These are phyloP conservation scores for Lasiodiplodia theobromae DNA, from an alignment of 2,329 filamentous ascomycete genomes.

Conservation along the genomic window DNA sequence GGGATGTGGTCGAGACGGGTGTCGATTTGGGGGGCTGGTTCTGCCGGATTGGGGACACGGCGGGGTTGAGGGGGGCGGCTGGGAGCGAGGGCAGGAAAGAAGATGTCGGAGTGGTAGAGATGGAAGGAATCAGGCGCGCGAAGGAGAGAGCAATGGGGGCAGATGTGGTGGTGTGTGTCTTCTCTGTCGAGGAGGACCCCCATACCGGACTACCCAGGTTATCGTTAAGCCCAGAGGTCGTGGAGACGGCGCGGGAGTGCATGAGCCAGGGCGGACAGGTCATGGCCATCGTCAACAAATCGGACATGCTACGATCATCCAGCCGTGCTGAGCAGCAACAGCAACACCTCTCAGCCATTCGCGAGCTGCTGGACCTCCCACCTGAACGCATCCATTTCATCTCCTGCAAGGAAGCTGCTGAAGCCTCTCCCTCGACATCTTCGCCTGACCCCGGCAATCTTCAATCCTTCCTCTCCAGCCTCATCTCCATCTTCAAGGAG, in stretches of 20 bases:
- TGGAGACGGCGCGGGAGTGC: slow-evolving; percentile 60
- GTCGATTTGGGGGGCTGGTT: slow-evolving; percentile 90
- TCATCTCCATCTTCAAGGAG: slow-evolving; percentile 71
- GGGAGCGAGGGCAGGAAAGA: neutral
- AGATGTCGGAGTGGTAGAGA: slow-evolving; percentile 75
- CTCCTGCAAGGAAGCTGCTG: slow-evolving; percentile 72
- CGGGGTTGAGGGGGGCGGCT: slow-evolving; percentile 70
- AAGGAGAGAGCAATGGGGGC: slow-evolving; percentile 81
- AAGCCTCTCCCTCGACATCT: slow-evolving; percentile 6
- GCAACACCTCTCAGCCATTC: slow-evolving; percentile 32
- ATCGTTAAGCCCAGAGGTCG: slow-evolving; percentile 63
- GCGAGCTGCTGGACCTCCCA: slow-evolving; percentile 36
- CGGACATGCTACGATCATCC: slow-evolving; percentile 57
- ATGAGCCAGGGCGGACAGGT: slow-evolving; percentile 59
- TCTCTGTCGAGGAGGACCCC: slow-evolving; percentile 68
- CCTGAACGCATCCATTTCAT: slow-evolving; percentile 65
- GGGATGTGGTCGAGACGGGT: slow-evolving; percentile 91
- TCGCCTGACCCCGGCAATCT: slow-evolving; percentile 68
- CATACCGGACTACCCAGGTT: slow-evolving; percentile 39
- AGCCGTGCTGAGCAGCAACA: slow-evolving; percentile 31
- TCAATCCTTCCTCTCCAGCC: slow-evolving; percentile 69
- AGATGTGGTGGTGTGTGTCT: slow-evolving; percentile 81
- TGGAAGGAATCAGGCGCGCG: slow-evolving; percentile 89
- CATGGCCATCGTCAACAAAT: slow-evolving; percentile 68
- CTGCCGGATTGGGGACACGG: slow-evolving; percentile 94